Evolutionary conservation across 352 stramenopile genomes (phyloP), one percentile per base, ranked within the genome.

Genomic region (Globisporangium nodosum): DNA sequence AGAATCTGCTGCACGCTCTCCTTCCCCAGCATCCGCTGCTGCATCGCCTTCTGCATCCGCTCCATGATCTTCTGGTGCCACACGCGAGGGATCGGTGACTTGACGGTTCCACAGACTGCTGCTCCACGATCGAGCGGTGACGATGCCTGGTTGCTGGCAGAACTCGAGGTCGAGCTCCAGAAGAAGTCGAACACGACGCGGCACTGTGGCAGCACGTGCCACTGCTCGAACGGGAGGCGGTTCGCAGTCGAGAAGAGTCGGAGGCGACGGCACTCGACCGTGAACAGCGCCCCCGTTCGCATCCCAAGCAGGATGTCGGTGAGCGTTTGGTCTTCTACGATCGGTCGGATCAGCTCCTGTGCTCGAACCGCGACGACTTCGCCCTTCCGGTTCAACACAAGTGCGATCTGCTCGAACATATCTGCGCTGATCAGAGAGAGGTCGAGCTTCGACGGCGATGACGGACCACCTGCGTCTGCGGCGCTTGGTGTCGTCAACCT

Each of bases 351-450:
- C 31, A 88, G 49, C 31, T 87, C 74, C 13, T 76, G 65, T 24
- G 78, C 76, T 18, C 67, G 66, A 5, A 88, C 50, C 0, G 74
- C 78, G 24, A 88, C 76, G 27, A 88, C 78, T 48, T 84, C 78
- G 1, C 78, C 63, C 18, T 61, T 53, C 5, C 52, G 50, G 16
- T 64, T 76, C 54, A 69, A 82, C 16, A 88, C 76, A 50, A 72
- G 52, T 27, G 73, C 77, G 56, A 87, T 82, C 7, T 72, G 59
- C 49, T 88, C 78, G 52, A 73, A 87, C 49, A 86, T 20, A 39
- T 79, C 71, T 6, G 64, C 51, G 0, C 60, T 43, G 11, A 33
- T 13, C 11, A 47, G 40, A 3, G 54, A 47, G 20, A 51, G 52
- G 56, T 55, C 35, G 5, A 1, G 33, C 18, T 46, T 52, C 13